phyloP scores from a whole-genome alignment of 768 basidiomycete genomes.

The Trametes sanguinea region DNA sequence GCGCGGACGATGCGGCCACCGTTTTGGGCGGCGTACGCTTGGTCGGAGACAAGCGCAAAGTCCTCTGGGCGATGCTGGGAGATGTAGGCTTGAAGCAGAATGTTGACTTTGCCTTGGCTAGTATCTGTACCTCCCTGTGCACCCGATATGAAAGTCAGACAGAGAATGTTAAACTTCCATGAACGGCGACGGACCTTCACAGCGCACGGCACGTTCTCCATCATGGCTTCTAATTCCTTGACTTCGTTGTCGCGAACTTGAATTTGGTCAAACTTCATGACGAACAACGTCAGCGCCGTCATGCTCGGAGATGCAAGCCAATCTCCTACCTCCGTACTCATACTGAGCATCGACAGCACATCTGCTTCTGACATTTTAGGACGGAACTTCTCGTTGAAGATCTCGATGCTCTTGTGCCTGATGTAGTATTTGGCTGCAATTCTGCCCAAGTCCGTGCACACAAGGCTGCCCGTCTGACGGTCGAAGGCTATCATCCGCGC shows the following conservation, averaged over 20 bases:
- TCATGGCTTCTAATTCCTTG: conserved; percentile 74
- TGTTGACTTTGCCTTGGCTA: conserved; percentile 87
- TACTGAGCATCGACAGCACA: conserved; percentile 80
- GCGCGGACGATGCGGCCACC: conserved; percentile 94
- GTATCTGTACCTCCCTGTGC: conserved; percentile 60
- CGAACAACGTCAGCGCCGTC: background rate
- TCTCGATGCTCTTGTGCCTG: conserved; percentile 78
- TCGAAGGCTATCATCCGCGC: conserved; percentile 85
- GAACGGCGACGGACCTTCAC: conserved; percentile 60
- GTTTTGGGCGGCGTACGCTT: conserved; percentile 92
- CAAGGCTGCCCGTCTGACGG: conserved; percentile 53
- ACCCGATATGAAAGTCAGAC: background rate
- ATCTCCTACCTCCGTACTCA: conserved; percentile 80
- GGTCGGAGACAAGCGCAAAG: conserved; percentile 95
- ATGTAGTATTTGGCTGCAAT: conserved; percentile 98
- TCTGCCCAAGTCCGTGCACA: conserved; percentile 87
- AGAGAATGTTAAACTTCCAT: background rate
- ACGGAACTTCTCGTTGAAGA: conserved; percentile 79
- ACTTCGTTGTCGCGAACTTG: conserved; percentile 90
- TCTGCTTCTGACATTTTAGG: conserved; percentile 92
- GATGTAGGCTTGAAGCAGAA: conserved; percentile 89
- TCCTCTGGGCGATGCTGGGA: conserved; percentile 83
- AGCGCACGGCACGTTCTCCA: conserved; percentile 71
- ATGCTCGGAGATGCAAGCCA: background rate
- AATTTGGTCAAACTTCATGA: conserved; percentile 84